Evolutionary conservation across 2,329 filamentous ascomycete genomes (phyloP).

Genomic region (Hypoxylon rubiginosum): DNA sequence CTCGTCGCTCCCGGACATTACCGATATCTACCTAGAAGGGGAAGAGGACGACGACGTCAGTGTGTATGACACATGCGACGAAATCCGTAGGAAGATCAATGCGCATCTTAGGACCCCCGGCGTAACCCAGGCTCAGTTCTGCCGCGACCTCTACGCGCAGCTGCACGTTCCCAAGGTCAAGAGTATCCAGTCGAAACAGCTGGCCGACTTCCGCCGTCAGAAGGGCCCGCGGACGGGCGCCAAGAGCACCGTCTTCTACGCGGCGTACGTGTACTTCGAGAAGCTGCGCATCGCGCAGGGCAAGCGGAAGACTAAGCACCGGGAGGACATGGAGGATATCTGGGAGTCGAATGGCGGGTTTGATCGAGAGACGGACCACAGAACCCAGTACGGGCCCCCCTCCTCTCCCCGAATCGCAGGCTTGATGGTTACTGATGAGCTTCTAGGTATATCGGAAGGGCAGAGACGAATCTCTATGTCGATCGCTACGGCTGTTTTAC

Average conservation of each 20-base stretch:
- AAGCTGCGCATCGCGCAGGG: conserved; percentile 65
- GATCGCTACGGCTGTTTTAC: neutral
- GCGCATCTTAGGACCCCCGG: conserved; percentile 59
- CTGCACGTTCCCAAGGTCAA: conserved; percentile 51
- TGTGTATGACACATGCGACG: conserved; percentile 70
- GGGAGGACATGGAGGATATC: conserved; percentile 62
- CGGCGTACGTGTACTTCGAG: conserved; percentile 70
- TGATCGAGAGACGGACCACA: conserved; percentile 15
- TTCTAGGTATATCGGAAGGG: conserved; percentile 12
- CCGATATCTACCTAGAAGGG: conserved; percentile 58
- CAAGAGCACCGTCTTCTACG: conserved; percentile 63
- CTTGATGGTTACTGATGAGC: conserved; percentile 2
- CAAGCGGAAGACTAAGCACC: conserved; percentile 65
- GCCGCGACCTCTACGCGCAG: conserved; percentile 56
- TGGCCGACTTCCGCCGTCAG: conserved; percentile 64
- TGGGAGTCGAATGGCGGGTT: conserved; percentile 26
- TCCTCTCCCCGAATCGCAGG: neutral
- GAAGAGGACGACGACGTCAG: conserved; percentile 58
- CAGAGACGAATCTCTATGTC: neutral
- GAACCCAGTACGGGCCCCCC: conserved; percentile 18
- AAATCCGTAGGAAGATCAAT: conserved; percentile 67
- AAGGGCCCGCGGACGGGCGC: conserved; percentile 62
- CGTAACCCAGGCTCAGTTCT: conserved; percentile 64
- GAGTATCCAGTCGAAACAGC: conserved; percentile 54
- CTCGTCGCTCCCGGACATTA: conserved; percentile 52